Base-by-base conservation (phyloP, 495 filamentous ascomycete species). In the Penicillium bialowiezense region DNA sequence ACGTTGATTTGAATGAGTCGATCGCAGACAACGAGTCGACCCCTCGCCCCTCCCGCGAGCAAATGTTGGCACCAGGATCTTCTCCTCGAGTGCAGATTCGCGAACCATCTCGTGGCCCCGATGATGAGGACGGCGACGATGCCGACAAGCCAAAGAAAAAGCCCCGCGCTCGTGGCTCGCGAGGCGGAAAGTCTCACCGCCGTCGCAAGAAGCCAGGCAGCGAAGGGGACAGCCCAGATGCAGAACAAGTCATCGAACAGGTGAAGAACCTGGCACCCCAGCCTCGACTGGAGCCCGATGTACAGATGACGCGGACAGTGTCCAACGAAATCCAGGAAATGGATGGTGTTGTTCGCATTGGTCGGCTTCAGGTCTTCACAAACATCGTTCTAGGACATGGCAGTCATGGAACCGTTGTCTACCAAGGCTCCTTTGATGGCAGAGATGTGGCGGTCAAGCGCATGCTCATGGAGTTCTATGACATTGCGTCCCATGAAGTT, bases 361-460 rank as follows among this genome's bases (percentile, higher is more conserved):
- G 84, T 9, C 82, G 82, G 43, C 75, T 93, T 19, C 81, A 82
- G 48, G 87, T 92, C 19, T 82, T 86, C 55, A 85, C 84, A 21
- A 82, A 88, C 41, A 73, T 79, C 47, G 83, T 89, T 32, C 77
- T 92, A 23, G 89, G 88, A 7, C 87, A 77, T 50, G 90, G 90
- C 12, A 91, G 88, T 59, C 89, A 91, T 61, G 90, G 90, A 18
- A 95, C 90, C 13, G 81, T 91, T 34, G 90, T 95, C 7, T 92
- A 88, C 62, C 79, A 82, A 13, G 90, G 90, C n/a, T 83, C 78
- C 18, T 95, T 90, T 60, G 89, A 95, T 59, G 90, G 91, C 17
- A 86, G 91, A 54, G 87, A 89, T 36, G 95, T 98, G 15, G 93
- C 93, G 1, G 90, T 98, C 26, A 98, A 98, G 72, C 82, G 93